Conservation (phyloP, 306 rosid genomes). For the Medicago ruthenica region DNA sequence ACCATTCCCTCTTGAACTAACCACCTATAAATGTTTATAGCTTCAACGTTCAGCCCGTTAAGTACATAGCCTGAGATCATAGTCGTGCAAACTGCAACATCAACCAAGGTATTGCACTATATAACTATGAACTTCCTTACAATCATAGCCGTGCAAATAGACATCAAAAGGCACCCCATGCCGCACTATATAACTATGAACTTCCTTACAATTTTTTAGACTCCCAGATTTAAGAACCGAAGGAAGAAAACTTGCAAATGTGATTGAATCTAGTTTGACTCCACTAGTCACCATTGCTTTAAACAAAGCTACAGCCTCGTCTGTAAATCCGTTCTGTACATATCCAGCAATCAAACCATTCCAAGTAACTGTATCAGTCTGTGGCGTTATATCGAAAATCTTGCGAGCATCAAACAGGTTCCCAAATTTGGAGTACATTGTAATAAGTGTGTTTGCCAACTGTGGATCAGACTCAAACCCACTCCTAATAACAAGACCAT, state of each 20-base stretch:
- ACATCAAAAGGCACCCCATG: conserved; percentile 63
- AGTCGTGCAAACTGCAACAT: conserved; percentile 71
- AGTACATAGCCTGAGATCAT: conserved; percentile 79
- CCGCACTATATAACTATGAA: conserved; percentile 67
- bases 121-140: too few species aligned
- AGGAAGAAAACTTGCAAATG: conserved; percentile 81
- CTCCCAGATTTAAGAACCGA: conserved; percentile 56
- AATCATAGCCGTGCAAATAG: conserved; percentile 68
- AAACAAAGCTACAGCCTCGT: conserved; percentile 59
- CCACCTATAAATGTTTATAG: conserved; percentile 65
- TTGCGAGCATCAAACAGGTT: conserved; percentile 53
- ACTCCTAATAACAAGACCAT: conserved; percentile 59
- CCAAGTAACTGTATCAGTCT: conserved; percentile 71
- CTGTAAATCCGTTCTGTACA: conserved; percentile 68
- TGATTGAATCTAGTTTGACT: conserved; percentile 65
- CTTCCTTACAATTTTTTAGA: conserved; percentile 65
- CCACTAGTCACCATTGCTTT: conserved; percentile 62
- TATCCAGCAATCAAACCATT: conserved; percentile 75
- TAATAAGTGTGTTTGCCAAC: conserved; percentile 67
- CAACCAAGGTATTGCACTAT: conserved; percentile 49
- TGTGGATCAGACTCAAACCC: conserved; percentile 67
- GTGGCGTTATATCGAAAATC: conserved; percentile 58
- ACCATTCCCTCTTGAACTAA: conserved; percentile 60
- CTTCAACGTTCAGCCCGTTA: conserved; percentile 63
- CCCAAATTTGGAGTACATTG: conserved; percentile 74